Conservation (phyloP, 2,329 filamentous ascomycete species). For the Cryphonectria japonica region DNA sequence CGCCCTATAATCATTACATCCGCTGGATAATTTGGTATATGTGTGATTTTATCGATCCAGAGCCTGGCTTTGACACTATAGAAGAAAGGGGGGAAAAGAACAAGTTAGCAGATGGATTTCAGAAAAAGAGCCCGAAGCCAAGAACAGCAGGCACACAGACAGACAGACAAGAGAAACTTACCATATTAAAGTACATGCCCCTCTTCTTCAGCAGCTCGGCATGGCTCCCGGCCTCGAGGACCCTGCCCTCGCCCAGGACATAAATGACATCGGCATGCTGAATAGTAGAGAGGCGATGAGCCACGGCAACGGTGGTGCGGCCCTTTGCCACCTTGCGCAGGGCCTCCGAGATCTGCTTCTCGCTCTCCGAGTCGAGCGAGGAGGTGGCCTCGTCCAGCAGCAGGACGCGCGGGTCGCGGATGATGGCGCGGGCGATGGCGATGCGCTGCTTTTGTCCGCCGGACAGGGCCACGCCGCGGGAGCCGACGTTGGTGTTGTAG, state of each 20-base stretch:
- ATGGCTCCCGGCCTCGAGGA: slow-evolving; percentile 59
- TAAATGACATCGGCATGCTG: slow-evolving; percentile 82
- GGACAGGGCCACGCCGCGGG: slow-evolving; percentile 64
- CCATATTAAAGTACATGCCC: slow-evolving; percentile 63
- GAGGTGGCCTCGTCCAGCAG: slow-evolving; percentile 64
- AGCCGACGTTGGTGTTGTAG: slow-evolving; percentile 67
- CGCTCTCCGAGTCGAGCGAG: slow-evolving; percentile 62
- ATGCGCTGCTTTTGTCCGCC: slow-evolving; percentile 62
- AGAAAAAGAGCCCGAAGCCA: neutral
- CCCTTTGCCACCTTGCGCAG: slow-evolving; percentile 66
- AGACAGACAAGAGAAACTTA: slow-evolving; percentile 40
- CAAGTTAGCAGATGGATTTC: neutral
- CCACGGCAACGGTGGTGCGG: slow-evolving; percentile 74
- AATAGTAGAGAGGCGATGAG: slow-evolving; percentile 76
- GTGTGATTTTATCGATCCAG: slow-evolving; percentile 45
- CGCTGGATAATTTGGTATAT: neutral
- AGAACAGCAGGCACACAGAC: neutral
- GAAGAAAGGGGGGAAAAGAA: neutral
- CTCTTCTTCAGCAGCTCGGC: slow-evolving; percentile 53
- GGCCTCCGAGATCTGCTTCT: slow-evolving; percentile 66
- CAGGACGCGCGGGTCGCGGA: slow-evolving; percentile 55
- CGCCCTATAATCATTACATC: neutral
- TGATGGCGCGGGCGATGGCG: slow-evolving; percentile 58
- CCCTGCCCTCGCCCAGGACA: slow-evolving; percentile 69
- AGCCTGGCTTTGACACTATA: slow-evolving; percentile 62